These are phyloP conservation scores for Colletotrichum gloeosporioides DNA, from an alignment of 2,329 filamentous ascomycete species.

Conservation along the genomic window DNA sequence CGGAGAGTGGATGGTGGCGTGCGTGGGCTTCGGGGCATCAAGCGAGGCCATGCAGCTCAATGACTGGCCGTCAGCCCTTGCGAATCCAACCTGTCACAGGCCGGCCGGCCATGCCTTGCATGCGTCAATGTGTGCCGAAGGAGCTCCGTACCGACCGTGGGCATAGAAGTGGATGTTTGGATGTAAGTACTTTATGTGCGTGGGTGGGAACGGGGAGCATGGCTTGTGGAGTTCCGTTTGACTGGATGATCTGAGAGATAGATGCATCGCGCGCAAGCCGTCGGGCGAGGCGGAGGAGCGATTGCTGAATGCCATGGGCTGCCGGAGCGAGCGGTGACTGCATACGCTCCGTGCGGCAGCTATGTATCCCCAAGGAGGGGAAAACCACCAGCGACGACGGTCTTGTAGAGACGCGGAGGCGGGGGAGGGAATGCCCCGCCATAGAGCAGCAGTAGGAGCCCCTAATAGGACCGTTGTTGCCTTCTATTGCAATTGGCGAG, in stretches of 20 bases:
- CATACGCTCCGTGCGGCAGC: background rate
- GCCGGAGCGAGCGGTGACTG: background rate
- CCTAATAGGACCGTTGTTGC: background rate
- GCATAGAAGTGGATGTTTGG: constrained; percentile 13
- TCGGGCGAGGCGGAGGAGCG: background rate
- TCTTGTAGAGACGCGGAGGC: background rate
- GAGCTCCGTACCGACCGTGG: background rate
- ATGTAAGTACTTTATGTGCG: constrained; percentile 5
- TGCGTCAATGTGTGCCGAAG: background rate
- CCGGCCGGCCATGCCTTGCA: constrained; percentile 6
- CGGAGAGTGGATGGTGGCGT: constrained; percentile 7
- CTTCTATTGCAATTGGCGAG: background rate
- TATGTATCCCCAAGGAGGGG: background rate
- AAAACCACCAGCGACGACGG: background rate
- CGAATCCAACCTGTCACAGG: background rate
- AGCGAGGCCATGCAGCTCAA: constrained; percentile 6
- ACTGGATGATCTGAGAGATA: constrained; percentile 5
- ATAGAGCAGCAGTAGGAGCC: background rate
- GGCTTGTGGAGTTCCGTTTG: constrained; percentile 8
- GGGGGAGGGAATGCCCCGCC: background rate
- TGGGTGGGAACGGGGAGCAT: constrained; percentile 11
- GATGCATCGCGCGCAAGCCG: background rate
- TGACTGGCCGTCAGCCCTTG: constrained; percentile 8
- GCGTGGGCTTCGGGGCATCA: background rate
- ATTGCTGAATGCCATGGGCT: background rate